Evolutionary conservation across 169 alveolate species (phyloP).

Genomic region (Cryptosporidium tyzzeri): DNA sequence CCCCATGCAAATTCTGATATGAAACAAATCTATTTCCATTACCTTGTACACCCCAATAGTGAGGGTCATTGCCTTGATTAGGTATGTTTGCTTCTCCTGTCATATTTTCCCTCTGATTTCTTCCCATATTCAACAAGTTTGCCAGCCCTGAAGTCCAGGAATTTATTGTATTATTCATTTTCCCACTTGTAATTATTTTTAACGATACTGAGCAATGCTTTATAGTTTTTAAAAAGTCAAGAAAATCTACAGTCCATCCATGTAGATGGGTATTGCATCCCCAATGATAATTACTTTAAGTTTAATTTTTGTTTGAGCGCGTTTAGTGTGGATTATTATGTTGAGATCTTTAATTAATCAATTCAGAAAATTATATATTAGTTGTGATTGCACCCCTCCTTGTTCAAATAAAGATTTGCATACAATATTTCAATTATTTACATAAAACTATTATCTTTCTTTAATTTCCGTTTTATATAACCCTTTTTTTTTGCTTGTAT

Average conservation of each 20-base stretch:
- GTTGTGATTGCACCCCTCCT: not conserved
- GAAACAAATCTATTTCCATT: slow-evolving; percentile 1
- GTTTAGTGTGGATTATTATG: slow-evolving; percentile 47
- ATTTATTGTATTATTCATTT: slow-evolving; percentile 48
- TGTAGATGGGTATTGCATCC: not conserved
- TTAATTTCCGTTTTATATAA: no score
- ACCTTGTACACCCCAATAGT: slow-evolving; percentile 3
- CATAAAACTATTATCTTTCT: not conserved
- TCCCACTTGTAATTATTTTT: not conserved
- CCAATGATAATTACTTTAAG: not conserved
- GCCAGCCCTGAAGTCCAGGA: slow-evolving; percentile 65
- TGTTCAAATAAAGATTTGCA: not conserved
- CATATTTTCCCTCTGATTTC: slow-evolving; percentile 50
- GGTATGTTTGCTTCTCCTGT: slow-evolving; percentile 20
- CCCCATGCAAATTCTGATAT: slow-evolving; percentile 36
- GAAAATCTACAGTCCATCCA: not conserved
- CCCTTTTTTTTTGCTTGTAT: no score
- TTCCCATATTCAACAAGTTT: slow-evolving; percentile 65
- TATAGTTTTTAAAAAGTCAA: not conserved
- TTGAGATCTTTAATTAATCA: slow-evolving; percentile 16
- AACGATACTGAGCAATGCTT: not conserved
- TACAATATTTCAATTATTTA: not conserved
- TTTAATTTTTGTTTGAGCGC: slow-evolving; percentile 32
- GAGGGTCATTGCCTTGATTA: slow-evolving; percentile 1
- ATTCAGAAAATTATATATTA: not conserved